Base-by-base conservation (phyloP, 306 rosid species). In the Pachyrhizus erosus region DNA sequence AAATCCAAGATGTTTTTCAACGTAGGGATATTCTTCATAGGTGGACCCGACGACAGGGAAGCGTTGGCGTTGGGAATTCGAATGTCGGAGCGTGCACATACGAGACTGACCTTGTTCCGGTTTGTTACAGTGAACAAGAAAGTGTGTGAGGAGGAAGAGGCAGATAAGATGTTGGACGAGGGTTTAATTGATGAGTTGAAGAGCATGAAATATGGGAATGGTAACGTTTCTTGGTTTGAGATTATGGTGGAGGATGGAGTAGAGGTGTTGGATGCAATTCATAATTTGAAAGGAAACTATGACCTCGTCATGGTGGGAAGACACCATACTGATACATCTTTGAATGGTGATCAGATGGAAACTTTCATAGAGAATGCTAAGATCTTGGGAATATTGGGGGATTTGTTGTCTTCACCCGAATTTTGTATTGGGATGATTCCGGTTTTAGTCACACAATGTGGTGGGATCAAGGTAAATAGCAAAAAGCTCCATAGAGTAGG, bases 1-100 rank as follows among this genome's bases (percentile, higher is more conserved):
- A 5, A 29, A 3, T 0, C 52, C 1, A 49, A 62, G 1, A 0
- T 45, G 11, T 68, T 58, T 18, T 79, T 82, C 81, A 79, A 85
- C 15, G 89, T 91, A 2, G 92, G 78, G 0, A 24, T 84, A 0
- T 79, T 93, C 37, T 93, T 91, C 27, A 5, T 88, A 0, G 96
- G 97, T 1, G 94, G 97, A 7, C 4, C 81, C 0, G 92, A 93
- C 4, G 94, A 93, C 17, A 80, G 92, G 1, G 94, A 91, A 83
- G 90, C 91, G 0, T 17, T 93, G 31, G 88, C 96, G 0, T 82
- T 84, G 27, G 90, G 85, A 0, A 58, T 73, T 8, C 87, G 91
- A 15, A 89, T 92, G 89, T 48, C 78, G 0, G 83, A 71, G 14
- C 33, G 87, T 9, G 27, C 7, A 0, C 42, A 75, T 3, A 76